phyloP scores from a whole-genome alignment of 1,284 basidiomycete species.

The Cryptococcus wingfieldii region DNA sequence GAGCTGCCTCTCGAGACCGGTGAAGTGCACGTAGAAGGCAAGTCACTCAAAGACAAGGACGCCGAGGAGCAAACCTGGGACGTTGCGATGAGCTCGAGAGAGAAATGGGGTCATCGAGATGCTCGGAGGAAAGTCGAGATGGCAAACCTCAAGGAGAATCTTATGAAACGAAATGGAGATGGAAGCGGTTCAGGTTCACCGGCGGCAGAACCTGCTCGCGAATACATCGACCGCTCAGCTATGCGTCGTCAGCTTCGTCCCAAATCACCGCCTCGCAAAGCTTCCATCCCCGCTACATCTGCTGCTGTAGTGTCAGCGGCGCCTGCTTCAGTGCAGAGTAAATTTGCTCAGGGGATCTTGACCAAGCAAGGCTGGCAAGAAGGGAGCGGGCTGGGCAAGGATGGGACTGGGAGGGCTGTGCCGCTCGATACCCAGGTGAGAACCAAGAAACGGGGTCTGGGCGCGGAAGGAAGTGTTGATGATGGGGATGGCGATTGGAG shows the following conservation, averaged over 20 bases:
- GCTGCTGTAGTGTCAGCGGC: not conserved
- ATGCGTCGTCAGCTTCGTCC: constrained; percentile 32
- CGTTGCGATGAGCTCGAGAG: constrained; percentile 20
- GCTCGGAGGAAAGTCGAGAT: constrained; percentile 31
- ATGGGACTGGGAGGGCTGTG: constrained; percentile 27
- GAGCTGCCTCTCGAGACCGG: constrained; percentile 39
- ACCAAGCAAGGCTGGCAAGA: constrained; percentile 40
- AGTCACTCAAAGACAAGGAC: not conserved
- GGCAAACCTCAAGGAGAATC: constrained; percentile 25
- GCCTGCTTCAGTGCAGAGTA: constrained; percentile 2
- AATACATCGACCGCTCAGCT: constrained; percentile 40
- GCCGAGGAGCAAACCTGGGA: not conserved
- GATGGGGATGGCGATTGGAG: constrained; percentile 32
- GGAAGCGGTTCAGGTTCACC: not conserved
- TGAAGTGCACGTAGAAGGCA: not conserved
- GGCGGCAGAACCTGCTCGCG: constrained; percentile 1
- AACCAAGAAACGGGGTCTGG: constrained; percentile 31
- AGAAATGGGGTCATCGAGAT: constrained; percentile 27
- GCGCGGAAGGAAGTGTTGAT: constrained; percentile 20
- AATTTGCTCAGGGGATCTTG: constrained; percentile 25
- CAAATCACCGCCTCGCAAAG: constrained; percentile 16
- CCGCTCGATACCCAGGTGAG: constrained; percentile 27
- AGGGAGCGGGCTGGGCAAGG: constrained; percentile 35
- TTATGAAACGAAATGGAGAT: constrained; percentile 23
- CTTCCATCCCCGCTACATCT: not conserved